Percentiles rank a stretch among this genome's conserved stretches.
Conservation (phyloP, 306 rosid genomes). For the Crotalaria pallida region DNA sequence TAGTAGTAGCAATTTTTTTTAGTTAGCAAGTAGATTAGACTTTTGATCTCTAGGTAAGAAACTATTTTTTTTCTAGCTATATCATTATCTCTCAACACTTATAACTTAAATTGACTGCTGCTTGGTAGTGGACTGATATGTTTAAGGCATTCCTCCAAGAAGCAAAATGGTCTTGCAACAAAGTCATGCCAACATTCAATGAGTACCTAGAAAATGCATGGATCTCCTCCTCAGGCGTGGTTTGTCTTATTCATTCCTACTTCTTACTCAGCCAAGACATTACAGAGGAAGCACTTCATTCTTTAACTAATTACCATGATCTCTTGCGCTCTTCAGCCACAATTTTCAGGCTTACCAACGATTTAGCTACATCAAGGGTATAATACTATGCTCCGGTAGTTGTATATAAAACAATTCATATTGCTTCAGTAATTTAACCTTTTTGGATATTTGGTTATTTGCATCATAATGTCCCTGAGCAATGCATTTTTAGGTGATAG, state of each 20-base stretch:
- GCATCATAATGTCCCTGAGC: too few species aligned
- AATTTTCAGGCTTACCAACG: constrained; percentile 37
- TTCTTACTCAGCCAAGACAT: constrained; percentile 7
- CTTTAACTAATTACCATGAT: constrained; percentile 8
- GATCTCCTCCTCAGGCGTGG: constrained; percentile 23
- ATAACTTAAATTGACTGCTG: background rate
- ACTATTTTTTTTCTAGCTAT: too few species aligned
- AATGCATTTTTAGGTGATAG: too few species aligned
- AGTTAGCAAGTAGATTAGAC: too few species aligned
- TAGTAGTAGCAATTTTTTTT: too few species aligned
- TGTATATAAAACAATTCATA: too few species aligned
- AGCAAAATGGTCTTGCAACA: constrained; percentile 26
- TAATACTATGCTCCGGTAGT: background rate
- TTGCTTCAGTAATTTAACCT: too few species aligned
- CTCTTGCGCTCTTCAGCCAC: constrained; percentile 25
- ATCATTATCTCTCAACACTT: background rate
- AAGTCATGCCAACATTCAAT: constrained; percentile 21
- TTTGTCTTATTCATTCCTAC: constrained; percentile 28
- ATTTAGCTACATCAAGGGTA: constrained; percentile 31
- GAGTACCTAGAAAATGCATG: constrained; percentile 36
- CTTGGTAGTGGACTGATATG: constrained; percentile 44
- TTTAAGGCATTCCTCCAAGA: constrained; percentile 34
- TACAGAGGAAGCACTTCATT: constrained; percentile 19
- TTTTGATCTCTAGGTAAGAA: too few species aligned
- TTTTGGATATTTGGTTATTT: too few species aligned